Base-by-base conservation (phyloP, 768 basidiomycete species). In the Rhodocollybia butyracea region DNA sequence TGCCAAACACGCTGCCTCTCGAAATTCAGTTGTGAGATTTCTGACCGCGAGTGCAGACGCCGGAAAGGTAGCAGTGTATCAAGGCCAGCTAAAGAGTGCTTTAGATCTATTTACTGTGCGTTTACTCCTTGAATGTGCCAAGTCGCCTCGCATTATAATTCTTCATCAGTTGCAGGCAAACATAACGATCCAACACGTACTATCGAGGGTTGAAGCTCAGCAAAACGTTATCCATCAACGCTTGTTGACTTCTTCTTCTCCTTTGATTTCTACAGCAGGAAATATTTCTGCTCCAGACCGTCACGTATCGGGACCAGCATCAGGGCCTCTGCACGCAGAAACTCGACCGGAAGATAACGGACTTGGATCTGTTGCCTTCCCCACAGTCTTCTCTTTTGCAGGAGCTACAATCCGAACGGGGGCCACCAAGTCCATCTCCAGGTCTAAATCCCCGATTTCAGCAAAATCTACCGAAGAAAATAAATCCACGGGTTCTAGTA, bases 301-400 rank as follows among this genome's bases (percentile, higher is more conserved):
- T n/a, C n/a, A n/a, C n/a, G n/a, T n/a, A n/a, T n/a, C n/a, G n/a
- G n/a, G n/a, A n/a, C n/a, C n/a, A n/a, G n/a, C n/a, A n/a, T n/a
- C n/a, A n/a, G n/a, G n/a, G n/a, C n/a, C n/a, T n/a, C n/a, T n/a
- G n/a, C n/a, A n/a, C n/a, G n/a, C n/a, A n/a, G n/a, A n/a, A n/a
- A n/a, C n/a, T n/a, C n/a, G n/a, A n/a, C n/a, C n/a, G n/a, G n/a
- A n/a, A n/a, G n/a, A n/a, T n/a, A n/a, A n/a, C n/a, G n/a, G 26
- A 51, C 10, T 32, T 36, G 50, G 22, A 15, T 32, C 39, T 24
- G 50, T 40, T 34, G 50, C 50, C n/a, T 53, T 53, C n/a, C 51
- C 51, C 39, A 40, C 27, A 24, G 30, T 53, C n/a, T 53, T 53
- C 26, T 40, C 51, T 30, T 40, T 40, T 40, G 29, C 51, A 5